Evolutionary conservation across 352 stramenopile genomes (phyloP), one percentile per base, ranked within the genome.

Genomic region (Pythium plurisporium): DNA sequence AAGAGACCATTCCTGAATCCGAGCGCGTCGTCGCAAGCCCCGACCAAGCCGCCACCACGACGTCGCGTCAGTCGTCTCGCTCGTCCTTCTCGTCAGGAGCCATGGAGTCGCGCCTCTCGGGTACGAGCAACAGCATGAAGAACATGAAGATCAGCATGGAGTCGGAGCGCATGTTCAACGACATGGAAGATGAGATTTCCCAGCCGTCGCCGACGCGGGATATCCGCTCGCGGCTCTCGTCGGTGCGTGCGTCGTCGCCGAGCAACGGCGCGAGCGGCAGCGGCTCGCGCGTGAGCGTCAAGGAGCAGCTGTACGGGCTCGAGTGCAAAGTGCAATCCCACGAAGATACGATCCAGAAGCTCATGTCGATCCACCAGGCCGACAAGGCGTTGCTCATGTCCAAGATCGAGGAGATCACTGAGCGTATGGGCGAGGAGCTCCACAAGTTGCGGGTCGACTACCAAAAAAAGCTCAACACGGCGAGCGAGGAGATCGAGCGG

Each of bases 61-160:
- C 50, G 54, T 53, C 54, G 54, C 58, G 41, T 14, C 33, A 14
- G 30, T 36, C 42, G 11, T 57, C 46, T 10, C 44, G 36, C 11
- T 51, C 56, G 8, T 62, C 55, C 26, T 40, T 47, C 12, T 55
- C 55, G 55, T 62, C 55, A 20, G 40, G 33, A 44, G 62, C 55
- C 23, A 88, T 90, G 80, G 77, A 88, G 46, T 82, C 73, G 42
- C 77, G 79, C 52, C 62, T 87, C 61, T 86, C 75, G 33, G 65
- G 64, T 46, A 71, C 62, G 6, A 72, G 66, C 62, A 80, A 66
- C 66, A 85, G 73, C 67, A 86, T 87, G 69, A 89, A 89, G 70
- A 79, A 70, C 72, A 86, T 89, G 75, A 89, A 87, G 70, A 83
- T 89, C 65, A 84, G 69, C 52, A 89, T 89, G 77, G 79, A 87